Percentiles rank a stretch among this genome's conserved stretches.
Evolutionary conservation across 768 basidiomycete species (phyloP).

Genomic region (Lyophyllum semitale): DNA sequence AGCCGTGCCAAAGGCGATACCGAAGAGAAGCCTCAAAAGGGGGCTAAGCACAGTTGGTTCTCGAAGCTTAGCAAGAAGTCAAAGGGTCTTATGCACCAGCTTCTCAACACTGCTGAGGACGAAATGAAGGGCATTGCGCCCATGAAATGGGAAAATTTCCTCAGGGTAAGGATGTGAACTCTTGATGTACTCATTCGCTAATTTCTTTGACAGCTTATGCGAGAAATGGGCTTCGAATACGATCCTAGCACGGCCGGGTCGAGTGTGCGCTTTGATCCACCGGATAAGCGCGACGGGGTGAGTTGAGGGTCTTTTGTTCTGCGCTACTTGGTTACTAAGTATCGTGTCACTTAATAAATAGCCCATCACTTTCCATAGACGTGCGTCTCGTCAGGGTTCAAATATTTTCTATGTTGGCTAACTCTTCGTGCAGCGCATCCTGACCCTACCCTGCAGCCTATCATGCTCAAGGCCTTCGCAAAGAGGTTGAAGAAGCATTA

Average conservation of each 20-base stretch:
- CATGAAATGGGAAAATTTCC: conserved; percentile 81
- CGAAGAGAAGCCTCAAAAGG: conserved; percentile 40
- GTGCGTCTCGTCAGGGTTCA: conserved; percentile 36
- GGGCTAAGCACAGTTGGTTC: conserved; percentile 57
- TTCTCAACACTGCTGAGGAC: conserved; percentile 58
- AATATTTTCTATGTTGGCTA: conserved; percentile 2
- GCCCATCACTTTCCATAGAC: conserved; percentile 80
- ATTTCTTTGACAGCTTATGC: conserved; percentile 57
- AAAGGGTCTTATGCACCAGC: conserved; percentile 59
- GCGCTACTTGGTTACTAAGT: background rate
- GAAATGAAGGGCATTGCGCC: conserved; percentile 53
- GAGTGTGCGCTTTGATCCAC: conserved; percentile 82
- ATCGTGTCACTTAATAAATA: conserved; percentile 22
- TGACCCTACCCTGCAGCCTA: conserved; percentile 59
- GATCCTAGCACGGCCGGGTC: conserved; percentile 80
- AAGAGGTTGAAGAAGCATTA: conserved; percentile 63
- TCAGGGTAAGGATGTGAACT: conserved; percentile 50
- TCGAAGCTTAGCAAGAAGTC: conserved; percentile 61
- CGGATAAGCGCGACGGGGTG: conserved; percentile 45
- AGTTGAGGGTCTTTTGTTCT: conserved; percentile 13
- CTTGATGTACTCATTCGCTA: background rate
- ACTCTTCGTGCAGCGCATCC: conserved; percentile 60
- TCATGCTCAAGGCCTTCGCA: conserved; percentile 52
- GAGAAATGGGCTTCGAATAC: conserved; percentile 75
- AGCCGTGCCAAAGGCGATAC: conserved; percentile 28